These are phyloP conservation scores for Magnaporthiopsis rhizophila DNA, from an alignment of 2,329 filamentous ascomycete species.

Conservation along the genomic window DNA sequence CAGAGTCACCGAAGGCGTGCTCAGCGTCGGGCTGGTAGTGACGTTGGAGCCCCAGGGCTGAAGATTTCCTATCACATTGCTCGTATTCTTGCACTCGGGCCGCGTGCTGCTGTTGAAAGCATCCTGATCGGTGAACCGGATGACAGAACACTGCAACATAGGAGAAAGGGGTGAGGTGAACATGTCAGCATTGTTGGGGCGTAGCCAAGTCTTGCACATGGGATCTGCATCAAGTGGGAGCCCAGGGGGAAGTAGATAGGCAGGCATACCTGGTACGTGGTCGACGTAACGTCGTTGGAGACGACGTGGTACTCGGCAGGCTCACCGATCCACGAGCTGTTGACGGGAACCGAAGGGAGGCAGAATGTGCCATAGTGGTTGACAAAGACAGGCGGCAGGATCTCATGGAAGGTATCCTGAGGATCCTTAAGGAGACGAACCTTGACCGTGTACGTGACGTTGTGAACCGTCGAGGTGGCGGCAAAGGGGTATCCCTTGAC, in stretches of 20 bases:
- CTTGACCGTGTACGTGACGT: constrained; percentile 5
- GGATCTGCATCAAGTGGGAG: too few species aligned
- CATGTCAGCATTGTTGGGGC: neutral
- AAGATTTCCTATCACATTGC: constrained; percentile 3
- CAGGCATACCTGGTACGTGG: constrained; percentile 5
- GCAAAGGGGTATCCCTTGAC: constrained; percentile 7
- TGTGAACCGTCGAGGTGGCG: constrained; percentile 3
- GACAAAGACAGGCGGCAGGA: constrained; percentile 4
- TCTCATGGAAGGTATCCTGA: neutral
- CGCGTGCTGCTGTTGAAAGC: neutral
- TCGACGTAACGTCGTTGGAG: constrained; percentile 2
- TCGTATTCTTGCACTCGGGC: constrained; percentile 4
- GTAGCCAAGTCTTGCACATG: neutral
- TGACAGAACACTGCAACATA: neutral
- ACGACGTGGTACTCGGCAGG: constrained; percentile 7
- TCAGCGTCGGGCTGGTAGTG: constrained; percentile 4
- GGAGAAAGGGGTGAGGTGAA: neutral
- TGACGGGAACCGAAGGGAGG: constrained; percentile 3
- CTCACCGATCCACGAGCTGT: constrained; percentile 3
- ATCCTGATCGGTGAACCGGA: constrained; percentile 1
- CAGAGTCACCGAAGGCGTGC: neutral
- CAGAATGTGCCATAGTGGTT: constrained; percentile 5
- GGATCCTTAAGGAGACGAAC: constrained; percentile 5
- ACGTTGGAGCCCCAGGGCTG: constrained; percentile 5
- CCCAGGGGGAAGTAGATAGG: neutral